Evolutionary conservation across 192 early-diverging fungal species (phyloP).

Genomic region (Thamnidium elegans): DNA sequence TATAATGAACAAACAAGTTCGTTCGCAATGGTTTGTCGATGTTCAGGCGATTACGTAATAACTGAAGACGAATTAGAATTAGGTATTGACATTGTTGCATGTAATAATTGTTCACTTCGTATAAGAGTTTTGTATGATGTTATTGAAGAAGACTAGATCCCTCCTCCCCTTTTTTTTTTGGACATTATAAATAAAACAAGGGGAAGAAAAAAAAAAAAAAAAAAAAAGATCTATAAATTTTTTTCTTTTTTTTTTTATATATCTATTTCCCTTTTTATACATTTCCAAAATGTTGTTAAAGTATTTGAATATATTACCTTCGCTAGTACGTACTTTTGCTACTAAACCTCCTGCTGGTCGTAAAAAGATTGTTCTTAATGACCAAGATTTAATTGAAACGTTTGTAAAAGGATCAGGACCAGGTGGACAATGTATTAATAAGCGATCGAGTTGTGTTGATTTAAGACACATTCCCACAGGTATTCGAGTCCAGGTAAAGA

Average conservation of each 20-base stretch:
- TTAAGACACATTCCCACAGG: conserved; percentile 70
- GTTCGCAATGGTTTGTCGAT: conserved; percentile 62
- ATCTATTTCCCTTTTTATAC: background rate
- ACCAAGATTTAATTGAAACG: conserved; percentile 69
- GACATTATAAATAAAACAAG: too few relatives aligned
- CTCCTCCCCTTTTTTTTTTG: background rate
- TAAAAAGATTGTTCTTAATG: conserved; percentile 55
- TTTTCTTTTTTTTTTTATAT: background rate
- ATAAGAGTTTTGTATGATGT: conserved; percentile 67
- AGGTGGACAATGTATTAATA: conserved; percentile 82
- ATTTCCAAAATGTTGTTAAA: background rate
- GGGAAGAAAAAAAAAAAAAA: too few relatives aligned
- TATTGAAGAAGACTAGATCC: conserved; percentile 38
- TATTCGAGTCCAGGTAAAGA: conserved; percentile 53
- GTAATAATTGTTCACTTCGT: conserved; percentile 66
- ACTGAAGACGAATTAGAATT: conserved; percentile 61
- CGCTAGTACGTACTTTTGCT: background rate
- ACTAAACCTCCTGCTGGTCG: conserved; percentile 17
- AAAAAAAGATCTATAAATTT: background rate
- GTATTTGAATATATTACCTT: background rate
- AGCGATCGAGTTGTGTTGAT: conserved; percentile 71
- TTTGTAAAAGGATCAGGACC: conserved; percentile 77
- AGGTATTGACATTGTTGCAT: conserved; percentile 60
- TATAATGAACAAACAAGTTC: conserved; percentile 49
- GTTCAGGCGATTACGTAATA: conserved; percentile 61